Evolutionary conservation across 2,329 filamentous ascomycete genomes (phyloP), one percentile per base, ranked within the genome.

Genomic region (Penicillium italicum): DNA sequence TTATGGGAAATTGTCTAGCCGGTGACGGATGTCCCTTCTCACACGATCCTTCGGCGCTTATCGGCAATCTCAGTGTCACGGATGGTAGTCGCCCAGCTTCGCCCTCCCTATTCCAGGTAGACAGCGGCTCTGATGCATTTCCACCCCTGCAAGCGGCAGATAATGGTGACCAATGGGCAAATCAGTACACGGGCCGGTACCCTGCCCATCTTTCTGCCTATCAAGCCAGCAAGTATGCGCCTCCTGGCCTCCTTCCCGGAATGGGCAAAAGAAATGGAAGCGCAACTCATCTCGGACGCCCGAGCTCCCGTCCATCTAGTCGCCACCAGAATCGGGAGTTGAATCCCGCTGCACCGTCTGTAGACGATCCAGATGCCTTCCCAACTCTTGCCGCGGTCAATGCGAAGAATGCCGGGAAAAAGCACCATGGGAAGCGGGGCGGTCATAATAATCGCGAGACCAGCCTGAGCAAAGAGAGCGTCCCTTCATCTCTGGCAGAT

Each of bases 11-110:
- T 67, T 99, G 94, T 71, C 82, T 99, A 33, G 94, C 94, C 20
- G 93, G 94, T 34, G 88, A 91, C 55, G 92, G 91, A 3, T 99
- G 94, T 73, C 90, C 96, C 57, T 99, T 99, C 77, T 97, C 93
- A 14, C 94, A 99, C 74, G 94, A 99, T 66, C 94, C 94, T 2
- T 85, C 91, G 1, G 85, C 91, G 63, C 82, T 97, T 14, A 85
- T 96, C 76, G 91, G 88, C 67, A 89, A 89, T 64, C 82, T 99
- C 60, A 85, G 82, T 31, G 76, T 97, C 14, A 88, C 90, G 60
- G 89, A 76, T 43, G 68, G 66, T 33, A 68, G 61, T 24, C 63
- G 64, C 10, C 63, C 65, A 53, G 85, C 43, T 79, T 83, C 56
- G 80, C 80, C 64, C 20, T 55, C 70, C n/a, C 81, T 83, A 58